Evolutionary conservation across 1,284 basidiomycete species (phyloP).

Genomic region (Mycena citricolor): DNA sequence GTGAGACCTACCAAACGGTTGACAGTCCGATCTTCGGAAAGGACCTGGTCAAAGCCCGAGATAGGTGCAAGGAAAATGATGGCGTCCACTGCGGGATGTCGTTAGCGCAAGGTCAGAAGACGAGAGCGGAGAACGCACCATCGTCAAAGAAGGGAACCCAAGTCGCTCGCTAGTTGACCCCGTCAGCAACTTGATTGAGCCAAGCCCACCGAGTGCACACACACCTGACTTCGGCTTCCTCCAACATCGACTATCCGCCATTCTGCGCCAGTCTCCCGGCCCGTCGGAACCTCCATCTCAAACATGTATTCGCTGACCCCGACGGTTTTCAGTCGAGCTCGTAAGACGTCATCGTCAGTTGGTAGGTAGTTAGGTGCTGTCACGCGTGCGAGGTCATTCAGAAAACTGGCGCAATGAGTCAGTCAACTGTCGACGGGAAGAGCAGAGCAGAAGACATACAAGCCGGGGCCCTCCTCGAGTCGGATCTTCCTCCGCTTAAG

Average conservation of each 20-base stretch:
- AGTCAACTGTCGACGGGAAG: constrained; percentile 1
- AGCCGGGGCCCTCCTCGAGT: constrained; percentile 70
- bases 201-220: constrained; percentile 28
- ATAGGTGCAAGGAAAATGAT: constrained; percentile 83
- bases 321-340: constrained; percentile 72
- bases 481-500: constrained; percentile 61
- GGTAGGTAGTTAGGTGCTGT: constrained; percentile 63
- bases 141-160: constrained; percentile 80
- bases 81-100: constrained; percentile 50
- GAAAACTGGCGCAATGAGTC: constrained; percentile 48
- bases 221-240: constrained; percentile 70
- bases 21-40: constrained; percentile 66
- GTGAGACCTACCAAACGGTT: constrained; percentile 59
- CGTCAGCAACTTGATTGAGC: constrained; percentile 4
- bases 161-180: constrained; percentile 37
- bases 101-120: constrained; percentile 5
- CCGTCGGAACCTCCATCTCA: constrained; percentile 68
- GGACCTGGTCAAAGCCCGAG: constrained; percentile 75
- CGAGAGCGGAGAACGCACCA: constrained; percentile 39
- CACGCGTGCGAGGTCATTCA: constrained; percentile 70
- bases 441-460: constrained; percentile 45
- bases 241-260: constrained; percentile 82
- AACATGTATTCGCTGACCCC: constrained; percentile 78
- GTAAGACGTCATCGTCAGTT: constrained; percentile 75
- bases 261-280: constrained; percentile 68